A percentile compares a stretch with the other conserved stretches of the same genome.
Conservation (phyloP, 202 grass and related monocot species). For the Saccharum hybrid region DNA sequence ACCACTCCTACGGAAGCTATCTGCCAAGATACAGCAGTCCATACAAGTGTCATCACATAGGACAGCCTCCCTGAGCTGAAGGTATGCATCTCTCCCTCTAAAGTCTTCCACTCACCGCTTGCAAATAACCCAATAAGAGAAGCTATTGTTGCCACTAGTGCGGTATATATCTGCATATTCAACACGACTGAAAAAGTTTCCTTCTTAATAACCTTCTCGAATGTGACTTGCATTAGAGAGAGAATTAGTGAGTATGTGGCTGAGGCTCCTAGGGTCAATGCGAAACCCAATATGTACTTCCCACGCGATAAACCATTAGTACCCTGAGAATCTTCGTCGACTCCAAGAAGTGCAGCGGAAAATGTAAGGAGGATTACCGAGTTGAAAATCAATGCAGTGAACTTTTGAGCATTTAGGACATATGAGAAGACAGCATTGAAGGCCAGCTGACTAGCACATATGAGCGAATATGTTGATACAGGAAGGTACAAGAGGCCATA, state of each 20-base stretch:
- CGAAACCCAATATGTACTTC: constrained; percentile 70
- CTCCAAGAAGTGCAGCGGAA: constrained; percentile 76
- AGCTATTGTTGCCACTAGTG: constrained; percentile 64
- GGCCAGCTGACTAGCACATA: constrained; percentile 96
- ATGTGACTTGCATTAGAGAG: constrained; percentile 90
- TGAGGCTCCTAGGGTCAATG: constrained; percentile 84
- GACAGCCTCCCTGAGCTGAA: constrained; percentile 74
- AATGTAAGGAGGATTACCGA: constrained; percentile 89
- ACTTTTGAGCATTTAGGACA: constrained; percentile 85
- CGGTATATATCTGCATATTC: constrained; percentile 85
- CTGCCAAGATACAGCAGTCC: constrained; percentile 90
- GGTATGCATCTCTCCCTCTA: constrained; percentile 75
- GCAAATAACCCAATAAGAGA: constrained; percentile 74
- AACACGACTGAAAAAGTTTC: constrained; percentile 75
- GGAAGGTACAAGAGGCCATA: constrained; percentile 90
- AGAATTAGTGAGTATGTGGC: constrained; percentile 89
- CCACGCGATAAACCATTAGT: constrained; percentile 45
- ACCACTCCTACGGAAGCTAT: constrained; percentile 79
- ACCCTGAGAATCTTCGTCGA: constrained; percentile 61
- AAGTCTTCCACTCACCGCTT: constrained; percentile 85
- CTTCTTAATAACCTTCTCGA: constrained; percentile 86
- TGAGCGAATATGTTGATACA: constrained; percentile 87
- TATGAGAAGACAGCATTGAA: constrained; percentile 93
- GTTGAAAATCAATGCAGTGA: constrained; percentile 77
- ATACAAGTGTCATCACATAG: constrained; percentile 79